Evolutionary conservation across 768 basidiomycete genomes (phyloP), one percentile per base, ranked within the genome.

Genomic region (Mycena amicta): DNA sequence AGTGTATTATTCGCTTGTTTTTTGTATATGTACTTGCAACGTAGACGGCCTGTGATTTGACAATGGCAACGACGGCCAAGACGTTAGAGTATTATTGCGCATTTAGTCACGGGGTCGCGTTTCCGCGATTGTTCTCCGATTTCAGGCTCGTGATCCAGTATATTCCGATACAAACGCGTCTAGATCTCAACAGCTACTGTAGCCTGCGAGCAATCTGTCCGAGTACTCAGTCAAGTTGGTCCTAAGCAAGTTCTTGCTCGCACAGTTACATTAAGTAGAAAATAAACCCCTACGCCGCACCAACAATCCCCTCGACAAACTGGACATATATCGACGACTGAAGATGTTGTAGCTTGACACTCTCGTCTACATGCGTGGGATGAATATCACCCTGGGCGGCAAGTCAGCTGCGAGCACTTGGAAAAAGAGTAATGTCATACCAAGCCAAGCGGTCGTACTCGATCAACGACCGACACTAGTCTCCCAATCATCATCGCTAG

Each of bases 401-500:
- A 55, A 49, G 61, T 67, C 46, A 15, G 54, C 41, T n/a, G 50
- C 33, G 37, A 39, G 11, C 26, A 27, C 20, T 46, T 25, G 12
- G 45, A 52, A 58, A 22, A 13, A 55, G 41, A 50, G 50, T 30
- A 50, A 39, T 58, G 20, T 79, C 86, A 55, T 61, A 90, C 91
- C 72, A 91, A 67, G 15, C 80, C 78, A 3, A 83, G 71, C 11
- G 89, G 88, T 55, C 79, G 81, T 50, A 82, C 75, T 57, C 80
- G 82, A 67, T 89, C 87, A 31, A 88, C 78, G 37, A 82, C 74
- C 20, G 72, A 71, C 39, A 89, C 79, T 57, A 93, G 67, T n/a
- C 80, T 77, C 2, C 82, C 76, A 47, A 86, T 81, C 88, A 93
- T 93, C 65, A 86, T 85, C 26, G 87, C 81, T 46, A 90, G 67